Evolutionary conservation across 2,329 filamentous ascomycete genomes (phyloP).

Genomic region (Purpureocillium takamizusanense): DNA sequence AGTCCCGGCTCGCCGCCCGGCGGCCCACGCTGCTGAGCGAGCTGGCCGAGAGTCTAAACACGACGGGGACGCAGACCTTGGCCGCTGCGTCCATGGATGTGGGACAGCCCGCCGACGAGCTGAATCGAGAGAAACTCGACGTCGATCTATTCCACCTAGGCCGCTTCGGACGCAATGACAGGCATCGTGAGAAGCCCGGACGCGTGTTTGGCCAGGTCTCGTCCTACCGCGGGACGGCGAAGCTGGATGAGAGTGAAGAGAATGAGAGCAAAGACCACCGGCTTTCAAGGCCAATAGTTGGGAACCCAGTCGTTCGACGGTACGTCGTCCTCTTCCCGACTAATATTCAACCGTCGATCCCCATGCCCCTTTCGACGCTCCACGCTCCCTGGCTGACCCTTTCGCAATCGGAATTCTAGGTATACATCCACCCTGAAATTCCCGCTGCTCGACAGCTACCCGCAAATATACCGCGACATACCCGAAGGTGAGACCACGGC

Average conservation of each 20-base stretch:
- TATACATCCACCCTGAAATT: slow-evolving; percentile 6
- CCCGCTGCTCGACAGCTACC: slow-evolving; percentile 77
- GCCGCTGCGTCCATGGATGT: slow-evolving; percentile 65
- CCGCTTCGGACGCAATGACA: background rate
- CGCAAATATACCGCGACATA: slow-evolving; percentile 54
- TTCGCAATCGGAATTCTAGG: no score
- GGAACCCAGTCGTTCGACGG: slow-evolving; percentile 17
- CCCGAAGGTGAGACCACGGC: slow-evolving; percentile 21
- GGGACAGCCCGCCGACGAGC: slow-evolving; percentile 18
- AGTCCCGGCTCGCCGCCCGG: slow-evolving; percentile 54
- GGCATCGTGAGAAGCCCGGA: slow-evolving; percentile 5
- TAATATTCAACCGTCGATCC: background rate
- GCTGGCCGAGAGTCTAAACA: slow-evolving; percentile 59
- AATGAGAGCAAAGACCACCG: slow-evolving; percentile 3
- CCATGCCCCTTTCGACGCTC: no score
- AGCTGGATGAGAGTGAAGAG: background rate
- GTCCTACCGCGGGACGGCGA: slow-evolving; percentile 12
- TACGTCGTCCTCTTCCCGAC: slow-evolving; percentile 8
- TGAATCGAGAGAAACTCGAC: slow-evolving; percentile 18
- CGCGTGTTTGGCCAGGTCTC: slow-evolving; percentile 20
- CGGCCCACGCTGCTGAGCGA: slow-evolving; percentile 44
- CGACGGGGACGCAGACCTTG: slow-evolving; percentile 71
- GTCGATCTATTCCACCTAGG: slow-evolving; percentile 22
- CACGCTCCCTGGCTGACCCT: no score
- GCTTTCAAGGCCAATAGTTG: slow-evolving; percentile 13